Conservation (phyloP, 75 land plant genomes). For the Larix kaempferi region DNA sequence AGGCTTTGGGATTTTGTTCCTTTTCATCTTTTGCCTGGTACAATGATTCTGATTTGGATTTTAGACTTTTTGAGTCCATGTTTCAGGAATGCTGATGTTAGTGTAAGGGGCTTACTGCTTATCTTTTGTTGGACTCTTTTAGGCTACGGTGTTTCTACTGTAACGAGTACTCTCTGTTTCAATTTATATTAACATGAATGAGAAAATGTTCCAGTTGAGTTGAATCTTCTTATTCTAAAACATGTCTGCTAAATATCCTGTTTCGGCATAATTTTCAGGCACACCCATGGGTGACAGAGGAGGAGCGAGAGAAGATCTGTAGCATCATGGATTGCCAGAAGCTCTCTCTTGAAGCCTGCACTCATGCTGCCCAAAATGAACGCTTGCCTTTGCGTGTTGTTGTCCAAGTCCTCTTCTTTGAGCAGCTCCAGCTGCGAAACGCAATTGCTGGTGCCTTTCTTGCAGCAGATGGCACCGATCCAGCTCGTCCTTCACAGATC, state of each 20-base stretch:
- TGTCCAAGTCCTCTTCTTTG: slow-evolving; percentile 90
- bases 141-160: background rate
- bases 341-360: slow-evolving; percentile 83
- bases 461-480: slow-evolving; percentile 19
- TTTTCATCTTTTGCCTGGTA: background rate
- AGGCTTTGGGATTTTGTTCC: background rate
- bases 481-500: slow-evolving; percentile 7
- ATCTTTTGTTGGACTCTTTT: background rate
- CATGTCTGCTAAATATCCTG: background rate
- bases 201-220: background rate
- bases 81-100: background rate
- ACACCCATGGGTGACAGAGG: slow-evolving; percentile 83
- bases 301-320: slow-evolving; percentile 75
- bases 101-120: too few species aligned
- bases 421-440: slow-evolving; percentile 85
- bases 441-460: slow-evolving; percentile 69
- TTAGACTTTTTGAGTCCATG: slow-evolving; percentile 1
- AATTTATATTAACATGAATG: background rate
- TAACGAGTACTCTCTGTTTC: background rate
- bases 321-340: slow-evolving; percentile 87
- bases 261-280: slow-evolving; percentile 37
- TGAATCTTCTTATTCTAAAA: background rate
- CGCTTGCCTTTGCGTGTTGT: slow-evolving; percentile 78
- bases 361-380: slow-evolving; percentile 93
- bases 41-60: background rate